Conservation (phyloP, 768 basidiomycete genomes). For the Podaxis mareebaensis region DNA sequence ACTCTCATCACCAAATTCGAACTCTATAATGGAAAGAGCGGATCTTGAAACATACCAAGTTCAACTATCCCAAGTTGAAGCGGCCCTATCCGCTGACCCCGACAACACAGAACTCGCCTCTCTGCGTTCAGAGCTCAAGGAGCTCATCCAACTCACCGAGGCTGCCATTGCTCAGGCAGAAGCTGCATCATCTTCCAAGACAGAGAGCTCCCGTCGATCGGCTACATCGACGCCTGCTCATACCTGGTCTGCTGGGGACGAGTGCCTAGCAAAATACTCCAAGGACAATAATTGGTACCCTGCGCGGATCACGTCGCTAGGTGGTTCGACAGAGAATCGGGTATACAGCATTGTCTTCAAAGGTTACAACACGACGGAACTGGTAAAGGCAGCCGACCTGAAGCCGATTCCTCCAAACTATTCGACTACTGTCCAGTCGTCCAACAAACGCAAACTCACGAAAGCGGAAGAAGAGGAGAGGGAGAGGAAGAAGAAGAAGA, state of each 20-base stretch:
- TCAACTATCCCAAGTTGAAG: constrained; percentile 86
- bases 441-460: constrained; percentile 75
- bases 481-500: constrained; percentile 91
- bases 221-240: constrained; percentile 48
- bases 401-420: constrained; percentile 68
- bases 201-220: constrained; percentile 21
- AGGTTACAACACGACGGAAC: constrained; percentile 89
- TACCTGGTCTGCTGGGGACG: constrained; percentile 79
- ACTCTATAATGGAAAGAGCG: constrained; percentile 53
- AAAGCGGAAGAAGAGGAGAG: constrained; percentile 85
- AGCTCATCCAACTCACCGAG: constrained; percentile 83
- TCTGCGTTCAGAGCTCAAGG: constrained; percentile 74
- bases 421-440: constrained; percentile 40
- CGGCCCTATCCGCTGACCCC: constrained; percentile 75
- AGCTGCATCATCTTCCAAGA: constrained; percentile 46
- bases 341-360: constrained; percentile 91
- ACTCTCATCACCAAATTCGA: constrained; percentile 7
- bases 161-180: constrained; percentile 68
- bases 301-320: constrained; percentile 82
- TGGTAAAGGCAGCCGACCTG: constrained; percentile 70
- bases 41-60: constrained; percentile 91
- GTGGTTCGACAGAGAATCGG: constrained; percentile 78
- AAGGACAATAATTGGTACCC: constrained; percentile 86
- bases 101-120: constrained; percentile 70
- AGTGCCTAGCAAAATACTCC: constrained; percentile 85